These are phyloP conservation scores for Aureobasidium leucospermi DNA, from an alignment of 2,329 filamentous ascomycete genomes.

Conservation along the genomic window DNA sequence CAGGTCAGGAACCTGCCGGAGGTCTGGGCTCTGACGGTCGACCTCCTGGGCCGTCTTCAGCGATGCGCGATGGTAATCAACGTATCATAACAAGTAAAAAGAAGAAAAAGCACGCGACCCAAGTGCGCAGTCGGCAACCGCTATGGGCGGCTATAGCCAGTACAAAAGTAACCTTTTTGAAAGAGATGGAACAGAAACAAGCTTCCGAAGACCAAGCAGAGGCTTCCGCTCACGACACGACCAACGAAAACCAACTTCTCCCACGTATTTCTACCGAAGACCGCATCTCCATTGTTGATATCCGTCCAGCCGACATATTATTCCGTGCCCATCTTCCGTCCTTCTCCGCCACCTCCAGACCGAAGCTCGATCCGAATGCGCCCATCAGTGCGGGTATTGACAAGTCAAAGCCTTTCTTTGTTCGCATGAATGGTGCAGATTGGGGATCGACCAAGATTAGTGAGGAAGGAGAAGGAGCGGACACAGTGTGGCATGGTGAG, in stretches of 20 bases:
- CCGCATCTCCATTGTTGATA: constrained; percentile 74
- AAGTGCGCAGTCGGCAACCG: constrained; percentile 83
- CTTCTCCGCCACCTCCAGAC: constrained; percentile 19
- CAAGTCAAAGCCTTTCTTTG: constrained; percentile 67
- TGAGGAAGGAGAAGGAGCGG: constrained; percentile 37
- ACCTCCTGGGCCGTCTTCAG: constrained; percentile 44
- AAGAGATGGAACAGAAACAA: constrained; percentile 68
- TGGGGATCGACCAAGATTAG: constrained; percentile 72
- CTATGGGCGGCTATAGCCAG: constrained; percentile 91
- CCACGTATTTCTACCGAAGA: constrained; percentile 37
- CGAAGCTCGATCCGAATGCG: constrained; percentile 30
- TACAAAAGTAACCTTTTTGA: constrained; percentile 93
- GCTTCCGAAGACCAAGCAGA: constrained; percentile 65
- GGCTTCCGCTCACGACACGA: constrained; percentile 50
- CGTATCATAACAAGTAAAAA: constrained; percentile 63
- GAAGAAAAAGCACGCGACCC: constrained; percentile 82
- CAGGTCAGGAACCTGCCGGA: constrained; percentile 38
- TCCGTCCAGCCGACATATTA: constrained; percentile 69
- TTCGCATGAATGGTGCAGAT: constrained; percentile 68
- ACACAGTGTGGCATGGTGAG: constrained; percentile 56
- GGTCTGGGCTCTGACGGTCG: constrained; percentile 40
- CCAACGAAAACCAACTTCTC: constrained; percentile 1
- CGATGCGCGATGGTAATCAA: constrained; percentile 47
- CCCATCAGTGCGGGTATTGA: constrained; percentile 48
- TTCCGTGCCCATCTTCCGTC: constrained; percentile 44